phyloP scores from a whole-genome alignment of 163 green algal genomes.

The Scenedesmus sp. region DNA sequence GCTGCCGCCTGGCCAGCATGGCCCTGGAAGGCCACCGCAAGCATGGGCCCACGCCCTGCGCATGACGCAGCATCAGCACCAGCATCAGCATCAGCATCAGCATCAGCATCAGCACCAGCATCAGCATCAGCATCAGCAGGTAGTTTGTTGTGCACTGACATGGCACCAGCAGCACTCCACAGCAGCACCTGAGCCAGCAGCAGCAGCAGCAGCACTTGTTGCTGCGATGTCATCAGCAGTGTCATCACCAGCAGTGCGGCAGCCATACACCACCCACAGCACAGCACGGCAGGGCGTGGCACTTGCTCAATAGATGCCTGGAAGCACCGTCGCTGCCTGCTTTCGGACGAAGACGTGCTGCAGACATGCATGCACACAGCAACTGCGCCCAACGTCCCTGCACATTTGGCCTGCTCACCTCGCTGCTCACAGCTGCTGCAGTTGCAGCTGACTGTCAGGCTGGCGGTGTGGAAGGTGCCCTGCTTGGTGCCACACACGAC shows the following conservation, averaged over 20 bases:
- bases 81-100: not conserved
- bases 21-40: not conserved
- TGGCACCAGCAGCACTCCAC: not conserved
- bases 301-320: too few species aligned
- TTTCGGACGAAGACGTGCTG: too few species aligned
- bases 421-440: not conserved
- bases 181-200: too few species aligned
- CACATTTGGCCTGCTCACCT: not conserved
- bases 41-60: not conserved
- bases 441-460: conserved; percentile 19
- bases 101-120: not conserved
- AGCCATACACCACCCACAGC: too few species aligned
- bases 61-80: not conserved
- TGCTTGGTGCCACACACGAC: not conserved
- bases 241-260: too few species aligned
- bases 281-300: too few species aligned
- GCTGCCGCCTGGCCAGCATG: not conserved
- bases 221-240: too few species aligned
- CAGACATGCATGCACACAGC: too few species aligned
- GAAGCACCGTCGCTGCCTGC: too few species aligned
- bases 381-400: too few species aligned
- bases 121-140: too few species aligned
- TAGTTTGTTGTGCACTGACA: too few species aligned
- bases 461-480: not conserved
- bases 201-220: not conserved